A percentile compares a stretch with the other conserved stretches of the same genome.
Evolutionary conservation across 2,329 filamentous ascomycete genomes (phyloP).

Genomic region (Fusarium falciforme): DNA sequence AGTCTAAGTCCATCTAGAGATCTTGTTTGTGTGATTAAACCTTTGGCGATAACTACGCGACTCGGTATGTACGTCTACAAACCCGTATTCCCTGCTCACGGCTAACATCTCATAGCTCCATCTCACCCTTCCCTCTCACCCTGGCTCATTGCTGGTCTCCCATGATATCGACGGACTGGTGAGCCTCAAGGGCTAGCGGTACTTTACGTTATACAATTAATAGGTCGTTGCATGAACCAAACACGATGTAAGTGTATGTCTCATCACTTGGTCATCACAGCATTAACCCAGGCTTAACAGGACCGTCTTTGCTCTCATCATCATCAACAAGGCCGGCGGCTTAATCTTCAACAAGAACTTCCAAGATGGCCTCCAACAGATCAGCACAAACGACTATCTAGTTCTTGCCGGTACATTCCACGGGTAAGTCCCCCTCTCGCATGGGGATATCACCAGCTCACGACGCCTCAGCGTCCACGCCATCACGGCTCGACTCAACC

Average conservation of each 20-base stretch:
- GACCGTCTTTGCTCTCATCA: conserved; percentile 94
- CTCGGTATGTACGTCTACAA: conserved; percentile 5
- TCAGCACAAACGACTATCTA: conserved; percentile 95
- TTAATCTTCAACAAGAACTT: conserved; percentile 97
- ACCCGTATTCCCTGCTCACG: neutral
- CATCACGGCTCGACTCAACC: conserved; percentile 73
- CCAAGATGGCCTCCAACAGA: conserved; percentile 84
- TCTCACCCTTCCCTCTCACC: conserved; percentile 25
- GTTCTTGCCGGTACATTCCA: conserved; percentile 98
- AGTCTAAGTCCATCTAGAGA: neutral
- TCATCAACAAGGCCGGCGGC: conserved; percentile 98
- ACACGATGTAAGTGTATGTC: conserved; percentile 35
- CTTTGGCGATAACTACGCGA: neutral
- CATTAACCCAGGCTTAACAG: conserved; percentile 57
- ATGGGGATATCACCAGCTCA: conserved; percentile 12
- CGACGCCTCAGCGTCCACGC: conserved; percentile 69
- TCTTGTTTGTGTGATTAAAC: neutral
- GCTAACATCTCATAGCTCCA: conserved; percentile 13
- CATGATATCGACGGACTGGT: conserved; percentile 34
- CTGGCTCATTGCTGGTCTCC: conserved; percentile 32
- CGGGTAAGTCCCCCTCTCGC: conserved; percentile 65
- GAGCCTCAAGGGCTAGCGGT: conserved; percentile 36
- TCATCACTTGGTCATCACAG: neutral
- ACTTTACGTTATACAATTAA: conserved; percentile 17
- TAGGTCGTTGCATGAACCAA: conserved; percentile 6